Evolutionary conservation across 2,329 filamentous ascomycete genomes (phyloP), one percentile per base, ranked within the genome.

Genomic region (Pyricularia pennisetigena): DNA sequence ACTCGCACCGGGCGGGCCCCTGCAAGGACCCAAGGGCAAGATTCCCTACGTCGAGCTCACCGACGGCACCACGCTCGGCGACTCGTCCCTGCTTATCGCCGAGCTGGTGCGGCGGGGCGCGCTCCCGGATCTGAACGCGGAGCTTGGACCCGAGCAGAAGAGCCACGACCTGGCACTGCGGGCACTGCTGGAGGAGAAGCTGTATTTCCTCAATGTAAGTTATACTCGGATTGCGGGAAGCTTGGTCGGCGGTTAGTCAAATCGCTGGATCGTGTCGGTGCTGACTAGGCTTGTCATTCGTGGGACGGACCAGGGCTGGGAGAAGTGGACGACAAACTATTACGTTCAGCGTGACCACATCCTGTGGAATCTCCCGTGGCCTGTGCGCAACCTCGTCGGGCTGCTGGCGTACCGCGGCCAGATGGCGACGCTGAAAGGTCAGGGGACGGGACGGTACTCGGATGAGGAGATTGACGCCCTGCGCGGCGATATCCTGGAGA

Each of bases 321-420:
- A 90, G 76, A 79, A 81, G 70, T 90, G 87, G 87, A 74, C 81
- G 2, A 77, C 85, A 68, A 88, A 89, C 73, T 89, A 85, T 77
- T 81, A 85, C 69, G 75, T 77, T 16, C 88, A 88, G 85, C 83
- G 86, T 20, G 80, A 81, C 66, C 76, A 83, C 54, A 76, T 82
- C 0, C 77, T 90, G 7, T 76, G 73, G 10, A 68, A 79, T 0
- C 70, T 88, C 1, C 83, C 86, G 0, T 89, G 82, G 72, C 83
- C 82, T 0, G 54, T 86, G 0, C 83, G 81, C 14, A 69, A 83
- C 0, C 2, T 87, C 0, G 73, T 89, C 8, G 87, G 86, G 0
- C 72, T 78, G 20, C 64, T 89, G 0, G 77, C 79, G 4, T 81
- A 85, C 71, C 79, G 82, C 23, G 77, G 74, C 20, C 77, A 76